Evolutionary conservation across 1,284 basidiomycete species (phyloP).

Genomic region (Butyriboletus appendiculatus): DNA sequence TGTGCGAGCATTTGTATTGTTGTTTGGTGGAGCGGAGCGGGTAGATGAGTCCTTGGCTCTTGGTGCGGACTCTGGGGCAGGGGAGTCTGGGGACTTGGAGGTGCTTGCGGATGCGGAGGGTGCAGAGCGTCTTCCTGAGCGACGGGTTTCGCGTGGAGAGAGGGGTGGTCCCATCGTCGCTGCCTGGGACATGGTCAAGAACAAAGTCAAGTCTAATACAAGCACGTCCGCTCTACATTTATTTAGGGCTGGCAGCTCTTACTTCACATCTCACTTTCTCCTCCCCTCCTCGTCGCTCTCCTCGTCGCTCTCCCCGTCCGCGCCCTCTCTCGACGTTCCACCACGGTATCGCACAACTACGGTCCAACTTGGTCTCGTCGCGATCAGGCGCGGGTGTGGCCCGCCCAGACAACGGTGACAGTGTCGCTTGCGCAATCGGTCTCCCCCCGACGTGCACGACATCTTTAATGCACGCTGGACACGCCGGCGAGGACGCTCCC

Average conservation of each 20-base stretch:
- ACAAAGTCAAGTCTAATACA: constrained; percentile 7
- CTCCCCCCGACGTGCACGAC: background rate
- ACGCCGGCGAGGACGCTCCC: constrained; percentile 1
- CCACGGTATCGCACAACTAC: background rate
- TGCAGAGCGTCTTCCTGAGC: constrained; percentile 70
- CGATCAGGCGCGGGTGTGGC: constrained; percentile 20
- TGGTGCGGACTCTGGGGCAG: constrained; percentile 51
- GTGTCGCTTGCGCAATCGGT: constrained; percentile 10
- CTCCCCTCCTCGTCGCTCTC: constrained; percentile 4
- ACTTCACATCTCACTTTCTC: constrained; percentile 7
- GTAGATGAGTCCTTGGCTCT: constrained; percentile 42
- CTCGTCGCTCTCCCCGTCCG: background rate
- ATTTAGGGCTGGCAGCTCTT: constrained; percentile 42
- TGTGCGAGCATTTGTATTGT: constrained; percentile 45
- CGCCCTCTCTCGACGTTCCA: background rate
- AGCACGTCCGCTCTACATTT: constrained; percentile 21
- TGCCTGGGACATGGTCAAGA: constrained; percentile 47
- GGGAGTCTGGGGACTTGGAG: constrained; percentile 77
- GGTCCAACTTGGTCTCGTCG: constrained; percentile 5
- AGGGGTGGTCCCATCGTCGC: constrained; percentile 72
- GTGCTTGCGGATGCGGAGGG: constrained; percentile 64
- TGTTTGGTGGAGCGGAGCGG: constrained; percentile 47
- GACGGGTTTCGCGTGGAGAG: constrained; percentile 72
- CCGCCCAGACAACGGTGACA: background rate
- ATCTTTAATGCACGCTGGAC: background rate